Percentiles rank a stretch among this genome's conserved stretches.
Evolutionary conservation across 1,284 basidiomycete species (phyloP).

Genomic region (Ustilago trichophora): DNA sequence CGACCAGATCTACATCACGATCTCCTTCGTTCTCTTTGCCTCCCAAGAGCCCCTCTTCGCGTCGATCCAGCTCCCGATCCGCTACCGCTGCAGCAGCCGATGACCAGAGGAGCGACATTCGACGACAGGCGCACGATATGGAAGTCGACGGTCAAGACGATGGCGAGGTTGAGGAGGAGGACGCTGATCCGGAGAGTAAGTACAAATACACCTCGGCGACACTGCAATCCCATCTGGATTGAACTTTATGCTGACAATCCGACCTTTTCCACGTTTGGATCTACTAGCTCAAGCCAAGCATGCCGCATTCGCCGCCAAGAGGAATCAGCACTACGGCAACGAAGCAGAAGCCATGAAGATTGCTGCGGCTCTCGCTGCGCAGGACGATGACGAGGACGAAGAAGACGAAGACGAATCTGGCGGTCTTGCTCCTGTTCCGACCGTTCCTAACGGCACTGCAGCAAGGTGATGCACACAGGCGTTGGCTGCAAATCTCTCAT

Average conservation of each 20-base stretch:
- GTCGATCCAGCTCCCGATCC: slow-evolving; percentile 51
- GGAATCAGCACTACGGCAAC: slow-evolving; percentile 65
- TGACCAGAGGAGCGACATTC: slow-evolving; percentile 43
- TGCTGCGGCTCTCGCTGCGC: slow-evolving; percentile 50
- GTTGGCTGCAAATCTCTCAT: not conserved
- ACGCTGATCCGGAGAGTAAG: slow-evolving; percentile 55
- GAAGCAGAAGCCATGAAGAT: slow-evolving; percentile 64
- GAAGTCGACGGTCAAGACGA: slow-evolving; percentile 39
- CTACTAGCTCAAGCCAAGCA: slow-evolving; percentile 58
- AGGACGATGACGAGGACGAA: slow-evolving; percentile 61
- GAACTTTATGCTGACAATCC: too few relatives aligned
- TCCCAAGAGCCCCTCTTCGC: slow-evolving; percentile 47
- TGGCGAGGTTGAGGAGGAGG: slow-evolving; percentile 50
- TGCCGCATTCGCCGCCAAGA: slow-evolving; percentile 60
- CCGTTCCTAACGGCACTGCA: slow-evolving; percentile 28
- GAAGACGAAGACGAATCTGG: slow-evolving; percentile 35
- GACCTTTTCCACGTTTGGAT: not conserved
- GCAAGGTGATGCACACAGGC: slow-evolving; percentile 9
- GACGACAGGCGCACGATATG: slow-evolving; percentile 45
- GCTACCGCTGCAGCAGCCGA: slow-evolving; percentile 35
- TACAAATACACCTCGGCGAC: too few relatives aligned
- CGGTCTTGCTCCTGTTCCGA: slow-evolving; percentile 16
- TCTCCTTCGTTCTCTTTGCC: slow-evolving; percentile 54
- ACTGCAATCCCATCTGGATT: too few relatives aligned
- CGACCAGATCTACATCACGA: slow-evolving; percentile 29